These are phyloP conservation scores for Fraxinus americana DNA, from an alignment of 257 asterid species.

Conservation along the genomic window DNA sequence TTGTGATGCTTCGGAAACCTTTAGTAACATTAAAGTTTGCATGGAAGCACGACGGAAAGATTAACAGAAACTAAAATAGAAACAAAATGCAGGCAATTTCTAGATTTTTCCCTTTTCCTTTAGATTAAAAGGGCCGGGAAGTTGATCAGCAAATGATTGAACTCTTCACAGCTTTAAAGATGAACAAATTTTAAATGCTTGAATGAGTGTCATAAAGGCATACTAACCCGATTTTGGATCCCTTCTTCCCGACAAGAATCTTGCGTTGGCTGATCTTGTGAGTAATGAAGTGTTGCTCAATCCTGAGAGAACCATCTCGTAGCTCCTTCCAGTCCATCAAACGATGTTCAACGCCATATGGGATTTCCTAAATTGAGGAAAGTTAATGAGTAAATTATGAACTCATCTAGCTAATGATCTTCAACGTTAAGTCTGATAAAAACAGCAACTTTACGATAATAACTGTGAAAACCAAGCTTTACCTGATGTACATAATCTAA, in stretches of 20 bases:
- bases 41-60: neutral
- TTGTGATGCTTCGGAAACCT: neutral
- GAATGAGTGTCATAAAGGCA: neutral
- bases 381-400: conserved; percentile 12
- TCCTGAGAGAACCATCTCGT: conserved; percentile 84
- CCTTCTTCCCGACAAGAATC: conserved; percentile 86
- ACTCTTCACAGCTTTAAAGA: neutral
- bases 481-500: conserved; percentile 94
- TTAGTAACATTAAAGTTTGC: neutral
- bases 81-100: neutral
- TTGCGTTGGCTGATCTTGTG: conserved; percentile 89
- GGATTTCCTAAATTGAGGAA: conserved; percentile 67
- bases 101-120: neutral
- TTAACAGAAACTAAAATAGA: neutral
- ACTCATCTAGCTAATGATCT: conserved; percentile 8
- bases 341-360: conserved; percentile 85
- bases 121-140: neutral
- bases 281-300: conserved; percentile 95
- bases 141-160: conserved; percentile 3
- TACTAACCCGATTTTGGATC: conserved; percentile 83
- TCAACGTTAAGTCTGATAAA: neutral
- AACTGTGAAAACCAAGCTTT: conserved; percentile 21
- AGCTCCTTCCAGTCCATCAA: conserved; percentile 93
- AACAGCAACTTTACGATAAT: conserved; percentile 1
- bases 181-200: neutral